phyloP scores from a whole-genome alignment of 2,329 filamentous ascomycete species.

The Aplosporella prunicola region DNA sequence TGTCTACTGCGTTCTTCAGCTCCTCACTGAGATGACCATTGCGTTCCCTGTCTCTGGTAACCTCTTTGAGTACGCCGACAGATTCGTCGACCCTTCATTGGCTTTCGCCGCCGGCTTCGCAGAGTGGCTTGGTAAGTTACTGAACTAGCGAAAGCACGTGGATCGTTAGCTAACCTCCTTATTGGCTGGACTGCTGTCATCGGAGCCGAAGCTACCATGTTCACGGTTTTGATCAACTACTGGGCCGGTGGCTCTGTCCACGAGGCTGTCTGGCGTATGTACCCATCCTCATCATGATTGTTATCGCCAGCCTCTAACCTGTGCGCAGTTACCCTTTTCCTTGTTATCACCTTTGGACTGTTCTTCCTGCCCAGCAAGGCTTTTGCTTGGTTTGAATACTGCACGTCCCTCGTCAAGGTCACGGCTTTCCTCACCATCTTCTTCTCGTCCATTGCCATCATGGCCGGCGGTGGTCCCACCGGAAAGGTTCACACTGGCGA shows the following conservation, averaged over 20 bases:
- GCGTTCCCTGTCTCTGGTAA: conserved; percentile 29
- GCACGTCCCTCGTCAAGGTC: conserved; percentile 22
- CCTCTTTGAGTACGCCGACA: conserved; percentile 31
- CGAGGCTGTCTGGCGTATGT: conserved; percentile 10
- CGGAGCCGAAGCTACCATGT: conserved; percentile 18
- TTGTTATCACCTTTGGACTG: conserved; percentile 8
- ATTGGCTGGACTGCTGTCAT: conserved; percentile 17
- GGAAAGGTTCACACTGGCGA: conserved; percentile 25
- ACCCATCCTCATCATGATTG: too few species aligned
- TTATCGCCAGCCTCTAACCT: background rate
- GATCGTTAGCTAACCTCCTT: too few species aligned
- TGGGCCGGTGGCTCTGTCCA: conserved; percentile 5
- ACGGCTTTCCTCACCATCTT: conserved; percentile 26
- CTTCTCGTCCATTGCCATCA: conserved; percentile 23
- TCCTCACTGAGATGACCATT: conserved; percentile 29
- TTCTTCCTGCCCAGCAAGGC: conserved; percentile 18
- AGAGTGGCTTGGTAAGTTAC: conserved; percentile 27
- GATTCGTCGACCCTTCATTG: conserved; percentile 30
- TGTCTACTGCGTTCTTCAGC: conserved; percentile 26
- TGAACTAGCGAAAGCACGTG: too few species aligned
- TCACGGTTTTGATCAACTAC: conserved; percentile 15
- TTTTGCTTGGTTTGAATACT: conserved; percentile 25
- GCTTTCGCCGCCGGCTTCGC: conserved; percentile 31
- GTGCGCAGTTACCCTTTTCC: conserved; percentile 11
- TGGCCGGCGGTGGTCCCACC: conserved; percentile 26